Evolutionary conservation across 345 rosid genomes (phyloP).

Genomic region (Hibiscus tridactylites): DNA sequence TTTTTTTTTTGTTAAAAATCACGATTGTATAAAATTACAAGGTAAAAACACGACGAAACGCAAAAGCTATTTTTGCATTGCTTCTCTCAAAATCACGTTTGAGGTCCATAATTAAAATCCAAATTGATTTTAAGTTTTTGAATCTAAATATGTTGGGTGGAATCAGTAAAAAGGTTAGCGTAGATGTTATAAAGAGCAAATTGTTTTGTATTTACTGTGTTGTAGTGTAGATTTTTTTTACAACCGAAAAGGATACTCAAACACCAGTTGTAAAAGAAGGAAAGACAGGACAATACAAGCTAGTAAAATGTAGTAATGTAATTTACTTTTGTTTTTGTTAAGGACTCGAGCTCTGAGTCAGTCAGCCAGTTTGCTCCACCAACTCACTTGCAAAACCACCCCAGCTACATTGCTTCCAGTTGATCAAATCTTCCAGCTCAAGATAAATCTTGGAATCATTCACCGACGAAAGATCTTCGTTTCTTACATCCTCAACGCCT

Average conservation of each 20-base stretch:
- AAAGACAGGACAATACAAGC: no score
- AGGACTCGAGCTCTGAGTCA: background rate
- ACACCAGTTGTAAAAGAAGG: no score
- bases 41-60: no score
- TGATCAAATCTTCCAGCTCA: conserved; percentile 28
- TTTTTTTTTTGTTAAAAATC: no score
- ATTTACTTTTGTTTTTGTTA: no score
- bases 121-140: no score
- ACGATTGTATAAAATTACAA: no score
- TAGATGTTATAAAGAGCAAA: background rate
- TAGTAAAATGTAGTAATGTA: background rate
- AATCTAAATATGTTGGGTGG: no score
- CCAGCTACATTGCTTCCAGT: conserved; percentile 25
- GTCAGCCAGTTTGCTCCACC: conserved; percentile 23
- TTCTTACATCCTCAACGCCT: background rate
- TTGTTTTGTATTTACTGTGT: background rate
- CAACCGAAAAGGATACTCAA: background rate
- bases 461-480: conserved; percentile 16
- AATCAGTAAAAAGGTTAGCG: no score
- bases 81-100: no score
- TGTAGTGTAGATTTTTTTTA: background rate
- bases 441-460: conserved; percentile 24
- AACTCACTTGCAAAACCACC: conserved; percentile 21
- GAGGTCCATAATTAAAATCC: no score
- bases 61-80: no score